Conservation (phyloP, 805 yeast species). For the Tetrapisispora arboricola region DNA sequence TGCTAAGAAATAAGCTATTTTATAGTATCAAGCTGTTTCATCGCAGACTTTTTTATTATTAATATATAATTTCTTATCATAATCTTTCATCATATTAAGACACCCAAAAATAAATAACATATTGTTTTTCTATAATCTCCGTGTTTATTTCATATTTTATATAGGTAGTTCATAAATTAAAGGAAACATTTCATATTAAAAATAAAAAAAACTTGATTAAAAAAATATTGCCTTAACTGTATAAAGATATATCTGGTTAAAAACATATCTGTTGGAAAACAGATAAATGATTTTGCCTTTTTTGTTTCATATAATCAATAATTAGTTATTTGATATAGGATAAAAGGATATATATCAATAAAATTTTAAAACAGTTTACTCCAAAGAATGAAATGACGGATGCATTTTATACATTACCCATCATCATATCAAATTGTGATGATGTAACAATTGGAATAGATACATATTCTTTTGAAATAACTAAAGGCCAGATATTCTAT, state of each 20-base stretch:
- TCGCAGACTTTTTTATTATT: conserved; percentile 1
- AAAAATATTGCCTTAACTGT: not conserved
- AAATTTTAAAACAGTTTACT: no score
- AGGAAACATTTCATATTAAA: conserved; percentile 2
- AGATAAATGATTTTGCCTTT: not conserved
- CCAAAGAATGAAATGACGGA: not conserved
- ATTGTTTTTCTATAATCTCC: conserved; percentile 6
- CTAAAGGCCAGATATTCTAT: conserved; percentile 15
- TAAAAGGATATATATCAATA: no score
- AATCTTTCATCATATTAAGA: conserved; percentile 4
- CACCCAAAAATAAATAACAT: conserved; percentile 2
- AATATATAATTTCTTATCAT: conserved; percentile 3
- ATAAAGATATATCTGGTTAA: no score
- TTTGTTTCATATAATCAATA: no score
- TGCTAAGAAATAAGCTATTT: conserved; percentile 79
- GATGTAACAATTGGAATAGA: conserved; percentile 22
- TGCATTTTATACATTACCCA: not conserved
- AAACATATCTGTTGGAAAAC: no score
- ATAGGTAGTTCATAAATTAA: conserved; percentile 3
- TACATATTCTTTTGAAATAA: conserved; percentile 17
- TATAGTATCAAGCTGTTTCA: not conserved
- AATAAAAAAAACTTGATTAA: not conserved
- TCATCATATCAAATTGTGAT: conserved; percentile 3
- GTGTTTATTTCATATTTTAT: conserved; percentile 2
- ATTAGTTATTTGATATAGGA: no score